Base-by-base conservation (phyloP, 2,329 filamentous ascomycete genomes). In the Penicillium aurantiogriseum region DNA sequence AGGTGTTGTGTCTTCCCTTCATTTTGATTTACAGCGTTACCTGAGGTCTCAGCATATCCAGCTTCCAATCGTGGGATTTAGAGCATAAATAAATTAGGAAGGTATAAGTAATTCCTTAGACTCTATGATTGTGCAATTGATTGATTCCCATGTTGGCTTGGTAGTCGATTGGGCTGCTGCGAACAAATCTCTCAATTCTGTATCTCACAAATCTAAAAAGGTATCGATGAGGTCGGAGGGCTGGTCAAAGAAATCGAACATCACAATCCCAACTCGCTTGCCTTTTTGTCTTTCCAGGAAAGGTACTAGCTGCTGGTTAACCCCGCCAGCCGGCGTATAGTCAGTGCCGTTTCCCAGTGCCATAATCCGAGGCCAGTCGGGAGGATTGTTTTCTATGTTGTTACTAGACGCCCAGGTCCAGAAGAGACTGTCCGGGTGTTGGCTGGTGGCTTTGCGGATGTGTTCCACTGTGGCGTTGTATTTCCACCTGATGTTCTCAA, bases 191-290 rank as follows among this genome's bases (percentile, higher is more conserved):
- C 27, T 31, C 38, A 7, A 11, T 9, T n/a, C 3, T 19, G 4
- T 19, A 11, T 2, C 1, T 43, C n/a, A 65, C 31, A 68, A 46
- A 31, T 57, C 59, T 50, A 81, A 61, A 36, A 80, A 72, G 2
- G 71, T 68, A 53, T 74, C 67, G 19, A 82, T 63, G 48, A 83
- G 60, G 4, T 76, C 71, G 2, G 55, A 64, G 0, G 79, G 80
- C 60, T 74, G 66, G 44, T 81, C 76, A 61, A 75, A 83, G 61
- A 80, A 83, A 62, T 83, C 81, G 67, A 83, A 75, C 70, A 83
- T 80, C 15, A 82, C 75, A 58, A 83, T 78, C 0, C 80, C 81
- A n/a, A 82, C 49, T 50, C 80, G 72, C 65, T 77, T 74, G 2
- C 79, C 78, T 44, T 69, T 72, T 56, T 76, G 60, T 4, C 60